Evolutionary conservation across 805 yeast genomes (phyloP), one percentile per base, ranked within the genome.

Genomic region (Candida piceae): DNA sequence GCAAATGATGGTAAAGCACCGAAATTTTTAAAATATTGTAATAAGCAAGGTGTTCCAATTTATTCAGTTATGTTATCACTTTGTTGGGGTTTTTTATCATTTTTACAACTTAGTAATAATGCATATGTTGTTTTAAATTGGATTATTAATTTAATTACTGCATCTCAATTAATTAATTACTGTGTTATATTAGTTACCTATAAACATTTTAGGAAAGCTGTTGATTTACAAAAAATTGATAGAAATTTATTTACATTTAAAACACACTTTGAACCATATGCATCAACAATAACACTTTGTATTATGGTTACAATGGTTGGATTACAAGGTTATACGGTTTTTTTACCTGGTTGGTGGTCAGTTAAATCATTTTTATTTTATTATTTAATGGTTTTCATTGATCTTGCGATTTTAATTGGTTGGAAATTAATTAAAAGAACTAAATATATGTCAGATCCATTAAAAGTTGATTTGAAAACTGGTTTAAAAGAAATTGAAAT

Each of bases 1-100:
- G 83, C 90, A 0, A 53, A 70, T 17, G 76, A 72, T 42, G 87
- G 88, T 2, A 74, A 78, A 46, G 93, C 93, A 0, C 95, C 95
- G 2, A 58, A 58, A 16, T 49, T 83, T 29, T 83, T 85, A 49
- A 60, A 74, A 12, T 66, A 64, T 49, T 82, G 90, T 53, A 73
- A 76, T 50, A 72, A 68, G 36, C 66, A 72, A 27, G 95, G 95
- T 37, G 84, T 82, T n/a, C 95, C 95, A 10, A 69, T 83, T 16
- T 67, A 67, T 42, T 67, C 85, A 2, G 81, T 83, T 12, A 34
- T 61, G 7, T 60, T 70, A 4, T 68, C 80, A 7, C 52, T 76
- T 24, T 53, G 63, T n/a, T 82, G 88, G 78, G 79, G 86, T 0
- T 63, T 78, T 29, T 52, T 84, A 8, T 74, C 87, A 12, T 76